A percentile compares a stretch with the other conserved stretches of the same genome.
Conservation (phyloP, 2,329 filamentous ascomycete species). For the Ceratocystis harringtonii region DNA sequence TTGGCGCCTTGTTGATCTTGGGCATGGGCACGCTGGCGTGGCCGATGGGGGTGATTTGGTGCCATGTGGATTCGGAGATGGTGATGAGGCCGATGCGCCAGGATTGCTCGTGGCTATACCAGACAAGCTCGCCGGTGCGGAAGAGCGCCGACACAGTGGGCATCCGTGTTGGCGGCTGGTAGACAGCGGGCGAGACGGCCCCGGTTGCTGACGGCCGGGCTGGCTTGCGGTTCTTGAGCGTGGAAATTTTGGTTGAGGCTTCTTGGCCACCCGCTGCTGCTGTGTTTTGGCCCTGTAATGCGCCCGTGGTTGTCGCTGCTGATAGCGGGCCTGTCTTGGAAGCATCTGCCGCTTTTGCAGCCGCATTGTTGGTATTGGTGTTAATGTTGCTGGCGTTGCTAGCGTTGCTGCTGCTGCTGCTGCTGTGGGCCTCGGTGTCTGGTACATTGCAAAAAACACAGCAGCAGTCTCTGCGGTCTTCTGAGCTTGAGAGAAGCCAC, state of each 20-base stretch:
- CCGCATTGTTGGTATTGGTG: not conserved
- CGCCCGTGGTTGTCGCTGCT: constrained; percentile 5
- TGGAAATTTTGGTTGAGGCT: constrained; percentile 13
- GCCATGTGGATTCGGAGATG: constrained; percentile 22
- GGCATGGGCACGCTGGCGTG: constrained; percentile 27
- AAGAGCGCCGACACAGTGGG: constrained; percentile 26
- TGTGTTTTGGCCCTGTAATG: constrained; percentile 2
- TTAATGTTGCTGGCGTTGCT: constrained; percentile 19
- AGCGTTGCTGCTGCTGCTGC: not conserved
- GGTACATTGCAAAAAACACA: constrained; percentile 34
- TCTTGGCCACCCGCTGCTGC: constrained; percentile 9
- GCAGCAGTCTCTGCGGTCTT: constrained; percentile 35
- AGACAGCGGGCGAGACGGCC: not conserved
- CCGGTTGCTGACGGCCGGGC: not conserved
- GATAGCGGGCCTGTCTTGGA: constrained; percentile 9
- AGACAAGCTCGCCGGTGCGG: constrained; percentile 35
- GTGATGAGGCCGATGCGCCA: constrained; percentile 36
- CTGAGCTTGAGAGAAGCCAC: constrained; percentile 36
- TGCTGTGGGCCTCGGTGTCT: constrained; percentile 23
- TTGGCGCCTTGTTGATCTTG: constrained; percentile 27
- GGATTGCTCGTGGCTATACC: constrained; percentile 33
- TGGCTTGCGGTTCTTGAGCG: constrained; percentile 13
- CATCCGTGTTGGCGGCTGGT: constrained; percentile 14
- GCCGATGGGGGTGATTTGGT: constrained; percentile 30
- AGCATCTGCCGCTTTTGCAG: constrained; percentile 5